Evolutionary conservation across 805 yeast species (phyloP).

Genomic region (Monosporozyma solicola): DNA sequence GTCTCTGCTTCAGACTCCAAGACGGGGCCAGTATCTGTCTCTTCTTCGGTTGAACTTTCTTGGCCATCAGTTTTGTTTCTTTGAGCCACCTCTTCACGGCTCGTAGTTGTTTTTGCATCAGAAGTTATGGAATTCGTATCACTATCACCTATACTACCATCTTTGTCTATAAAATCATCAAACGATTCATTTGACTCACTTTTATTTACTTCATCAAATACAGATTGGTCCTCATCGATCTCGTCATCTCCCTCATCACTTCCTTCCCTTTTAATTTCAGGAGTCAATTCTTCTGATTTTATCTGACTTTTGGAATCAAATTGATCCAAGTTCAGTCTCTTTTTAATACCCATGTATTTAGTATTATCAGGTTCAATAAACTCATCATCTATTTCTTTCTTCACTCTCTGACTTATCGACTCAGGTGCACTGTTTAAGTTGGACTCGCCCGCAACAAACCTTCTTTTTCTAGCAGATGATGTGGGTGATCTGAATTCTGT

Average conservation of each 20-base stretch:
- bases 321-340: background rate
- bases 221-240: background rate
- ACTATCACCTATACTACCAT: background rate
- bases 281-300: background rate
- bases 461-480: background rate
- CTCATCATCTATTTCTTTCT: slow-evolving; percentile 3
- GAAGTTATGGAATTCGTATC: background rate
- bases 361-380: slow-evolving; percentile 14
- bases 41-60: slow-evolving; percentile 1
- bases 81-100: background rate
- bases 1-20: background rate
- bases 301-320: background rate
- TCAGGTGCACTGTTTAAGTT: background rate
- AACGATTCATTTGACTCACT: background rate
- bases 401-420: background rate
- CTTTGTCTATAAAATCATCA: background rate
- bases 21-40: background rate
- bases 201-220: background rate
- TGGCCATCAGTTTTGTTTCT: background rate
- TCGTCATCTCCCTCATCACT: background rate
- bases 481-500: background rate
- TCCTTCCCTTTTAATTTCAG: background rate
- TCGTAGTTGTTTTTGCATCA: background rate
- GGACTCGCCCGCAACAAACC: background rate
- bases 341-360: slow-evolving; percentile 18